A percentile compares a stretch with the other conserved stretches of the same genome.
These are phyloP conservation scores for Paraleonurus japonicus DNA, from an alignment of 257 asterid species.

Conservation along the genomic window DNA sequence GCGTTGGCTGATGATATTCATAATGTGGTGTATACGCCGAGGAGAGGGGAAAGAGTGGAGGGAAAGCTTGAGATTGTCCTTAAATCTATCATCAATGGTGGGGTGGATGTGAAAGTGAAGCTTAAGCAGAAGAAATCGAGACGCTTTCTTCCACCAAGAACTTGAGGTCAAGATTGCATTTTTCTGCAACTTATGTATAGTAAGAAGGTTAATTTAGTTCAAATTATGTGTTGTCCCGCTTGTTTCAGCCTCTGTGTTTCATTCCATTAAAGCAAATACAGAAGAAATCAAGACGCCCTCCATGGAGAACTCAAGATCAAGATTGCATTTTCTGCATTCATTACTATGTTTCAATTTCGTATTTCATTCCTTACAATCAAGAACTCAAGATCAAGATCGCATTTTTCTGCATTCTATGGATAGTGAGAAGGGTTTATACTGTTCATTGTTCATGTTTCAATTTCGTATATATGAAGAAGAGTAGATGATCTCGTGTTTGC, in stretches of 20 bases:
- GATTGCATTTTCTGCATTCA: not conserved
- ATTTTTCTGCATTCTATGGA: not conserved
- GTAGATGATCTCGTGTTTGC: too few relatives aligned
- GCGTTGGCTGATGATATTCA: constrained; percentile 85
- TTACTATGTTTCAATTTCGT: not conserved
- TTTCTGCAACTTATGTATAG: not conserved
- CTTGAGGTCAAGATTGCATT: constrained; percentile 13
- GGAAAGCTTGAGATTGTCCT: constrained; percentile 74
- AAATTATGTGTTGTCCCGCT: too few relatives aligned
- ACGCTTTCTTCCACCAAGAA: constrained; percentile 20
- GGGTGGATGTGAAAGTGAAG: constrained; percentile 75
- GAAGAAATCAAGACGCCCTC: not conserved
- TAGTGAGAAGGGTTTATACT: not conserved
- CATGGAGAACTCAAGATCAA: not conserved
- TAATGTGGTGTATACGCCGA: constrained; percentile 69
- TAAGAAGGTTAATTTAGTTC: not conserved
- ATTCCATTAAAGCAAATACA: not conserved
- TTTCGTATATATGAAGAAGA: too few relatives aligned
- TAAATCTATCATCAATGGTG: constrained; percentile 55
- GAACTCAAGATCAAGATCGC: constrained; percentile 20
- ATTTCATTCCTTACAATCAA: not conserved
- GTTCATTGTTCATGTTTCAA: not conserved
- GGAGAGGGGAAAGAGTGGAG: constrained; percentile 67
- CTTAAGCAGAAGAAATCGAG: constrained; percentile 58
- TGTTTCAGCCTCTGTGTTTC: not conserved